phyloP scores from a whole-genome alignment of 805 yeast species.

The Yamadazyma takamatsuzukensis region DNA sequence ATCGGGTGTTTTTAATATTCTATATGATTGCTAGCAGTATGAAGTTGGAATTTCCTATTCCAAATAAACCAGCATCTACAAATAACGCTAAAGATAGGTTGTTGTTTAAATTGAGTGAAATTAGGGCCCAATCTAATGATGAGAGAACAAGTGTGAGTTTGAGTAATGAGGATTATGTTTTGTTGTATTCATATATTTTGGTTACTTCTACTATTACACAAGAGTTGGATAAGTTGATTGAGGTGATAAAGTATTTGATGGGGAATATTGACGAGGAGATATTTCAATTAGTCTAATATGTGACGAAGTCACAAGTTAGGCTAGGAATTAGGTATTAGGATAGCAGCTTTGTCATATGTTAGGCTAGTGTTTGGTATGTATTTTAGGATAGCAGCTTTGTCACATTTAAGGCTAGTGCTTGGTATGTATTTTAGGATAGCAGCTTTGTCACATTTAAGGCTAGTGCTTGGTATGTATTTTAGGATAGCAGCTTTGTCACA shows the following conservation, averaged over 20 bases:
- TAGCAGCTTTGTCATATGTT: too few relatives aligned
- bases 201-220: constrained; percentile 66
- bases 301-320: too few relatives aligned
- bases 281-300: constrained; percentile 40
- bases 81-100: constrained; percentile 70
- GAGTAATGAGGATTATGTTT: constrained; percentile 69
- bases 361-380: too few relatives aligned
- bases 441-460: too few relatives aligned
- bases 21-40: constrained; percentile 77
- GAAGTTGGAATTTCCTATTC: constrained; percentile 72
- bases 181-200: constrained; percentile 70
- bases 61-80: constrained; percentile 72
- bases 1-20: constrained; percentile 68
- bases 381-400: neutral
- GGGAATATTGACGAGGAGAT: constrained; percentile 67
- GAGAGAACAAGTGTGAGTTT: constrained; percentile 24
- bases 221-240: constrained; percentile 58
- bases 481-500: too few relatives aligned
- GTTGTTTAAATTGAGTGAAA: constrained; percentile 59
- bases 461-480: too few relatives aligned
- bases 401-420: too few relatives aligned
- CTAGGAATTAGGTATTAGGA: too few relatives aligned
- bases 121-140: constrained; percentile 29
- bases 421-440: too few relatives aligned
- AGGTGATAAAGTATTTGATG: constrained; percentile 51